Evolutionary conservation across 352 stramenopile species (phyloP), one percentile per base, ranked within the genome.

Genomic region (Globisporangium carolinianum): DNA sequence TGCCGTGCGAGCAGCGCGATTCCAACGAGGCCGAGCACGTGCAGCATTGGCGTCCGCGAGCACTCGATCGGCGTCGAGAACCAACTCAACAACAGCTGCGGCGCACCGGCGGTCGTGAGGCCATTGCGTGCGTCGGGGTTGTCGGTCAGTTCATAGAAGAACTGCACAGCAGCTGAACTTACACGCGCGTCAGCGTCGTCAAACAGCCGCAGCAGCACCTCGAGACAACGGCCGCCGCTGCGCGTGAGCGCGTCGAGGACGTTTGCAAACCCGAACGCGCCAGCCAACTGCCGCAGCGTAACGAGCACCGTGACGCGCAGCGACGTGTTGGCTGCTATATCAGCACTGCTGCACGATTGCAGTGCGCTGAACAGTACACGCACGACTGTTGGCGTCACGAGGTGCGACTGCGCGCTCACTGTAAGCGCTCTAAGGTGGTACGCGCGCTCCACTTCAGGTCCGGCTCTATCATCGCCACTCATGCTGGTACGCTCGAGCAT

Each of bases 61-160:
- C 56, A 48, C 56, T 75, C 51, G 53, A 86, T 57, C 7, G 56
- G 47, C 24, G 51, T 57, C 58, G 54, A 47, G 43, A 72, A 85
- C 72, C 72, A 85, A 12, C 66, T 52, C 35, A 85, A 47, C 17
- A 91, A 67, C 14, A 81, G 60, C 8, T 72, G 60, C 6, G 81
- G 61, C 11, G 80, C 76, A 7, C 83, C 83, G 10, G 76, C 83
- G 4, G 75, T 84, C 12, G 79, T 89, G 39, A 93, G 70, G 3
- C 73, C 80, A 9, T 75, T 65, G 15, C 83, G 73, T 0, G 73
- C 83, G 42, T 93, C 76, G 5, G 66, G 42, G 15, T 63, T 70
- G 11, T 69, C 67, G 3, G 71, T 89, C 15, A 91, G 67, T 39
- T 86, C 76, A 51, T 81, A 75, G 60, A 86, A 87, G 15, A 91